Conservation (phyloP, 768 basidiomycete genomes). For the Brasilioporus rufonigricans region DNA sequence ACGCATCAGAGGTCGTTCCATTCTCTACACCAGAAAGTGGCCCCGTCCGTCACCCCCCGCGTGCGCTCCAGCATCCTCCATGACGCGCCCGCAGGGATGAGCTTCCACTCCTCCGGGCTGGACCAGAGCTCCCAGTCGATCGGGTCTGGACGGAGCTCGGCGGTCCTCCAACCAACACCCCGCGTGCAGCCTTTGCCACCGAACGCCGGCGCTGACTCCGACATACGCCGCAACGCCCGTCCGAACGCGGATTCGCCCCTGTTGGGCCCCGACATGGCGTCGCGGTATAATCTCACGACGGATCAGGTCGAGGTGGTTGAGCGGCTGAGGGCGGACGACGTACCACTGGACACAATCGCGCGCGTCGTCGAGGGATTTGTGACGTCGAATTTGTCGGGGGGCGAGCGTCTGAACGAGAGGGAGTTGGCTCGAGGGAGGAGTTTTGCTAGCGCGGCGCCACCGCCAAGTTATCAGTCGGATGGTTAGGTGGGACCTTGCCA, state of each 20-base stretch:
- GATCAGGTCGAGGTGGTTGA: conserved; percentile 14
- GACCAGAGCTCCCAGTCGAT: neutral
- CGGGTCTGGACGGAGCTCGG: neutral
- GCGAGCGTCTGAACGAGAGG: neutral
- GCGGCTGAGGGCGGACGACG: conserved; percentile 4
- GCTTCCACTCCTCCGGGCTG: neutral
- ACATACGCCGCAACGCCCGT: neutral
- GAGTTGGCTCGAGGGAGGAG: neutral
- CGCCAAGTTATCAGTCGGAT: conserved; percentile 21
- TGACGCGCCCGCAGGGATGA: conserved; percentile 3
- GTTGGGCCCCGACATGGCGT: neutral
- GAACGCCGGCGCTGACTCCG: neutral
- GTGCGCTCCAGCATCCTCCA: conserved; percentile 14
- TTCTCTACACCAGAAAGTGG: neutral
- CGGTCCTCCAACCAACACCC: conserved; percentile 1
- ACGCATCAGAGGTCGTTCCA: neutral
- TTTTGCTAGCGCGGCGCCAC: conserved; percentile 6
- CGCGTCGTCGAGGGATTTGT: conserved; percentile 14
- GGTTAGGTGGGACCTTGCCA: neutral
- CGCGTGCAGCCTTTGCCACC: neutral
- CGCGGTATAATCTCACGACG: conserved; percentile 8
- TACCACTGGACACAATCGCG: conserved; percentile 15
- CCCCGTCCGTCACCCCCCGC: neutral
- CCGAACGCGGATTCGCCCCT: neutral
- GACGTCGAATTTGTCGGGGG: neutral